Percentiles rank a stretch among this genome's conserved stretches.
Evolutionary conservation across 192 early-diverging fungal species (phyloP).

Genomic region (Mortierella claussenii): DNA sequence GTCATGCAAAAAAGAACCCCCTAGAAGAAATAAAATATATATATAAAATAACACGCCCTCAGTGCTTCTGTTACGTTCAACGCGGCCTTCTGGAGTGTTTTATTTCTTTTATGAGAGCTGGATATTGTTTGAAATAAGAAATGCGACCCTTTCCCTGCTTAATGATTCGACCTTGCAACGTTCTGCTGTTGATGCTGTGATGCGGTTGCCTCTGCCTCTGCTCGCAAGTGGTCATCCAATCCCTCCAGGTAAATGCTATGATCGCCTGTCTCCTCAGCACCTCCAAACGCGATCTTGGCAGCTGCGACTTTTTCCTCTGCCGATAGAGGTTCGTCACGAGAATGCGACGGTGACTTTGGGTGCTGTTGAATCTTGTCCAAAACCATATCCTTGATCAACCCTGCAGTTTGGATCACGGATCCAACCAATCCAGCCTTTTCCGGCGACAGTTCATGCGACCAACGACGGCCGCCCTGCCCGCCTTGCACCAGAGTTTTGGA

Average conservation of each 20-base stretch:
- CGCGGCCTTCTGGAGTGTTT: no score
- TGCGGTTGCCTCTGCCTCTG: background rate
- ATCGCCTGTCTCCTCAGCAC: constrained; percentile 40
- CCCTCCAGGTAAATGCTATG: constrained; percentile 35
- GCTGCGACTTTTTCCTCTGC: constrained; percentile 24
- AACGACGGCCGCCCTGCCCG: constrained; percentile 35
- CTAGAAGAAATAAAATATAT: no score
- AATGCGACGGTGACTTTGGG: background rate
- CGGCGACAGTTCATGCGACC: constrained; percentile 50
- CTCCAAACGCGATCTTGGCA: constrained; percentile 37
- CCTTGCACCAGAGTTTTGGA: constrained; percentile 36
- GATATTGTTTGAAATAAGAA: no score
- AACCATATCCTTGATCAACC: constrained; percentile 40
- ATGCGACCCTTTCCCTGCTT: no score
- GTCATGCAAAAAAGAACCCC: background rate
- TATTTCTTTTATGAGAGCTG: no score
- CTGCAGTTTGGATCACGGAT: constrained; percentile 19
- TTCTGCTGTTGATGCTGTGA: no score
- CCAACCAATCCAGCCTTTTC: constrained; percentile 46
- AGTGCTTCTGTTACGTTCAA: no score
- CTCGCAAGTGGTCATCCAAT: constrained; percentile 1
- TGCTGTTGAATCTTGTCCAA: constrained; percentile 44
- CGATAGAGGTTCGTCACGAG: background rate
- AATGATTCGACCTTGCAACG: no score
- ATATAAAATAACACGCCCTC: no score